These are phyloP conservation scores for Letharia columbiana DNA, from an alignment of 495 filamentous ascomycete genomes.

Conservation along the genomic window DNA sequence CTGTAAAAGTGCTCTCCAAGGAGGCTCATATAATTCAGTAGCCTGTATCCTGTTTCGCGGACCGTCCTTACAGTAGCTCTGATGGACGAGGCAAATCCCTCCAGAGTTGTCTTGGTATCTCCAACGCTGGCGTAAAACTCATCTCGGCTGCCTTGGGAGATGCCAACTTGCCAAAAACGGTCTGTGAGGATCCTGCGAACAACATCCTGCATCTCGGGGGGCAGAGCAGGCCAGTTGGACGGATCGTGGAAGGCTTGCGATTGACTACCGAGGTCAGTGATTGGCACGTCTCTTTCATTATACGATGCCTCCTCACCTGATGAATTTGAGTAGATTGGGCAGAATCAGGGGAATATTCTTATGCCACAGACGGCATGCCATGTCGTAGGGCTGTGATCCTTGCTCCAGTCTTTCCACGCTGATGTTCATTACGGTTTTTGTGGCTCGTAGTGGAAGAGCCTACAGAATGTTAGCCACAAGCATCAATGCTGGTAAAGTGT, in stretches of 20 bases:
- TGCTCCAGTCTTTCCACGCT: conserved; percentile 82
- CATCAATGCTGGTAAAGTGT: neutral
- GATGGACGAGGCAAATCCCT: conserved; percentile 89
- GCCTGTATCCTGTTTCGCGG: conserved; percentile 84
- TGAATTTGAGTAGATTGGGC: conserved; percentile 75
- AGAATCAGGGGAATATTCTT: conserved; percentile 74
- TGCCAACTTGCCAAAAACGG: conserved; percentile 97
- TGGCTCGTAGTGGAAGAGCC: conserved; percentile 70
- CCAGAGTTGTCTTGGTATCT: conserved; percentile 77
- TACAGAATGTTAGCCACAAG: conserved; percentile 26
- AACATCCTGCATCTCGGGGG: conserved; percentile 65
- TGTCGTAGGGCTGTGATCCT: conserved; percentile 53
- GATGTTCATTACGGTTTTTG: conserved; percentile 80
- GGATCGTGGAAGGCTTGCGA: conserved; percentile 93
- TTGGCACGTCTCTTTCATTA: neutral
- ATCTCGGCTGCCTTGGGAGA: conserved; percentile 87
- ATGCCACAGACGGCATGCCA: conserved; percentile 72
- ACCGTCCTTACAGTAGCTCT: conserved; percentile 80
- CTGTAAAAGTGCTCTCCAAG: conserved; percentile 85
- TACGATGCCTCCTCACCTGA: conserved; percentile 47
- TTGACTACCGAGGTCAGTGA: conserved; percentile 44
- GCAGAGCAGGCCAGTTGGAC: conserved; percentile 69
- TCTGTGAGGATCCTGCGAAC: conserved; percentile 82
- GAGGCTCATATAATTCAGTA: conserved; percentile 86
- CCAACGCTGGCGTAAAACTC: conserved; percentile 91